Conservation (phyloP, 1,139 yeast genomes). For the Candida mesenterica region DNA sequence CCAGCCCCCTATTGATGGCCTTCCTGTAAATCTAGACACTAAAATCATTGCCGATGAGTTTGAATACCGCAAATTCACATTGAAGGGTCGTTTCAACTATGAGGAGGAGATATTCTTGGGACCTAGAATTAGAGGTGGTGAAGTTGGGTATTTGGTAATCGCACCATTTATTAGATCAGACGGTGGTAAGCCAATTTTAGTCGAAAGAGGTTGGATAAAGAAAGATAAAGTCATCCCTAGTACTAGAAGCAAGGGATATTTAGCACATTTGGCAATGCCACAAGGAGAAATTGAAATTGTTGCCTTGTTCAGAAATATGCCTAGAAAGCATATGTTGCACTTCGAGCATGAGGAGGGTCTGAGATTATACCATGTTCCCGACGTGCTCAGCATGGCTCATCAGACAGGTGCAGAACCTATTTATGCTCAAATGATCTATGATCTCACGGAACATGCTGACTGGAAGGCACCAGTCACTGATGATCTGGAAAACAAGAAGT, state of each 20-base stretch:
- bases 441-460: slow-evolving; percentile 59
- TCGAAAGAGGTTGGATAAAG: slow-evolving; percentile 92
- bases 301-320: slow-evolving; percentile 74
- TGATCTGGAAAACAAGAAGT: slow-evolving; percentile 7
- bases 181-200: slow-evolving; percentile 69
- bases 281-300: slow-evolving; percentile 70
- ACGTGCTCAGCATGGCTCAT: slow-evolving; percentile 76
- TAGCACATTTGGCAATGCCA: slow-evolving; percentile 68
- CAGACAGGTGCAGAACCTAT: slow-evolving; percentile 68
- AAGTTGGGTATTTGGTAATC: slow-evolving; percentile 73
- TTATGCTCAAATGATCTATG: slow-evolving; percentile 73
- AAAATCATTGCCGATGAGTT: slow-evolving; percentile 55
- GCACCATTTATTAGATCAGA: slow-evolving; percentile 78
- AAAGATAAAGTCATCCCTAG: slow-evolving; percentile 70
- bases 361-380: slow-evolving; percentile 66
- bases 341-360: slow-evolving; percentile 70
- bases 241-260: slow-evolving; percentile 47
- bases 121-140: slow-evolving; percentile 76
- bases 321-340: slow-evolving; percentile 67
- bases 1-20: slow-evolving; percentile 59
- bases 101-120: slow-evolving; percentile 90
- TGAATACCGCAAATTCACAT: slow-evolving; percentile 74
- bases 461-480: slow-evolving; percentile 31
- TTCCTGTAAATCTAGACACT: slow-evolving; percentile 62
- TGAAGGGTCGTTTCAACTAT: slow-evolving; percentile 79